Conservation (phyloP, 1,284 basidiomycete species). For the Boletus subluridellus region DNA sequence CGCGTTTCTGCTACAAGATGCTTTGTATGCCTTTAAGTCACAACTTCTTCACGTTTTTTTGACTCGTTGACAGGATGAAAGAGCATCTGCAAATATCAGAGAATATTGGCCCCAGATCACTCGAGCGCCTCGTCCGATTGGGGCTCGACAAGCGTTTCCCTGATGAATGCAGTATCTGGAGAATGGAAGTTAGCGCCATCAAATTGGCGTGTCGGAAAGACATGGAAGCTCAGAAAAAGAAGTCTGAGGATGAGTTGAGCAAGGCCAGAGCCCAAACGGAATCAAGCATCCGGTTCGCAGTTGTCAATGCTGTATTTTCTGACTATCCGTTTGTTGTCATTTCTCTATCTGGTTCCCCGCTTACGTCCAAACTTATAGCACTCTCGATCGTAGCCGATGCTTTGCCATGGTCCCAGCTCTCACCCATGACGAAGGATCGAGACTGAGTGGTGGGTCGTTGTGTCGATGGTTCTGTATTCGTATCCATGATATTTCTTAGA, state of each 20-base stretch:
- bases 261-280: conserved; percentile 12
- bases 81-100: conserved; percentile 32
- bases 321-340: conserved; percentile 30
- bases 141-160: conserved; percentile 36
- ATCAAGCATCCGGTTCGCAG: conserved; percentile 24
- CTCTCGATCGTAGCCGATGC: conserved; percentile 20
- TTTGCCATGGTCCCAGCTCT: conserved; percentile 14
- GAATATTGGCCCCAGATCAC: conserved; percentile 26
- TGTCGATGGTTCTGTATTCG: neutral
- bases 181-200: conserved; percentile 15
- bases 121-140: conserved; percentile 32
- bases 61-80: conserved; percentile 23
- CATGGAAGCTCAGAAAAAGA: conserved; percentile 10
- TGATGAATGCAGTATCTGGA: conserved; percentile 27
- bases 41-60: neutral
- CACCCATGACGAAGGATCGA: conserved; percentile 16
- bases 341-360: neutral
- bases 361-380: conserved; percentile 13
- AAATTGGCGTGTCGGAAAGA: conserved; percentile 4
- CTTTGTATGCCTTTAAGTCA: conserved; percentile 17
- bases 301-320: conserved; percentile 27
- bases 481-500: conserved; percentile 6
- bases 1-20: conserved; percentile 19
- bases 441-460: conserved; percentile 11
- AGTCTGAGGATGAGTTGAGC: conserved; percentile 11